phyloP scores from a whole-genome alignment of 305 asterid species.

The Plantago lanceolata region DNA sequence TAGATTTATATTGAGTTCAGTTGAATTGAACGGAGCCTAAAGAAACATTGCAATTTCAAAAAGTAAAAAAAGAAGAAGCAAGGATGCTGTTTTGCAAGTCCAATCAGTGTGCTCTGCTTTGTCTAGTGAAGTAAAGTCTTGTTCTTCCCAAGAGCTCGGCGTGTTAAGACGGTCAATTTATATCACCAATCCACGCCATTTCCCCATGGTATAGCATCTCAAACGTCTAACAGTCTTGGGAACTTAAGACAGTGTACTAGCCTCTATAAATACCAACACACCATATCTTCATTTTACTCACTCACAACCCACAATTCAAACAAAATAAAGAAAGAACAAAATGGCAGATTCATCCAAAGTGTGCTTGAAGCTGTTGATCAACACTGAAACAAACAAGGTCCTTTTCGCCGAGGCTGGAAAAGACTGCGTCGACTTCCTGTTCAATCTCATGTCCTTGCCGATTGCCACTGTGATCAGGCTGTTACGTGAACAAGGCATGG shows the following conservation, averaged over 20 bases:
- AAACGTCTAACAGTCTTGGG: neutral
- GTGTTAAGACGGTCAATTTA: neutral
- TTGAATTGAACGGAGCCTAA: no score
- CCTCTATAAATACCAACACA: neutral
- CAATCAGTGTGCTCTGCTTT: neutral
- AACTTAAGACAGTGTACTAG: neutral
- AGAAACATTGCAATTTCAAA: no score
- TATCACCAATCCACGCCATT: neutral
- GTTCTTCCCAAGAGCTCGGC: neutral
- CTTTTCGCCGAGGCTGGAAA: conserved; percentile 37
- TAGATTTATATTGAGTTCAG: no score
- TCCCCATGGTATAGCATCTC: neutral
- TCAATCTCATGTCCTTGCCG: conserved; percentile 21
- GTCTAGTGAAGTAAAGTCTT: neutral
- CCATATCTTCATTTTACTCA: neutral
- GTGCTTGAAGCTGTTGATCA: conserved; percentile 32
- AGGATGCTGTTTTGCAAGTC: neutral
- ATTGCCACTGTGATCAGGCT: neutral
- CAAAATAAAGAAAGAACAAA: neutral
- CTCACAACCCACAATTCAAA: neutral
- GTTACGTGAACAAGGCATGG: conserved; percentile 1
- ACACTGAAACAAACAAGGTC: conserved; percentile 25
- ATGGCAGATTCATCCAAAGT: conserved; percentile 17
- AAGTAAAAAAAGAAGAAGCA: no score
- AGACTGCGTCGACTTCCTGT: conserved; percentile 41